phyloP scores from a whole-genome alignment of 257 asterid genomes.

The Eucommia ulmoides region DNA sequence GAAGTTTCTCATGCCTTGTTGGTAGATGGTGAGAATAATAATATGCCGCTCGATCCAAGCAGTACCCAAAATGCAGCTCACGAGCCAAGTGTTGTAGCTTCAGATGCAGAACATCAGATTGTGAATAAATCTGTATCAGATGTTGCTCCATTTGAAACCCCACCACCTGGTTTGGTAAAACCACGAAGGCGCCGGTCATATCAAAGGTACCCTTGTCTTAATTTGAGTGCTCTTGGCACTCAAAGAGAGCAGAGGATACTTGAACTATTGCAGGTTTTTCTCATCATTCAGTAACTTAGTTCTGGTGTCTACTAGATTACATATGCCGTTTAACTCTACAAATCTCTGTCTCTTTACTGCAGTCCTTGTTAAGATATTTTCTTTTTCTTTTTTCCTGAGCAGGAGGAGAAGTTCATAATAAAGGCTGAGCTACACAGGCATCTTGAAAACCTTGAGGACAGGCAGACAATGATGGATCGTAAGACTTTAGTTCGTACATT shows the following conservation, averaged over 20 bases:
- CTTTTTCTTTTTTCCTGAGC: slow-evolving; percentile 18
- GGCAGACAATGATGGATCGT: slow-evolving; percentile 51
- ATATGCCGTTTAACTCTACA: too few species aligned
- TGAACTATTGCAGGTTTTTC: slow-evolving; percentile 69
- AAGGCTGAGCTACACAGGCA: slow-evolving; percentile 73
- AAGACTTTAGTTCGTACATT: slow-evolving; percentile 66
- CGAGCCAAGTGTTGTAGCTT: slow-evolving; percentile 23
- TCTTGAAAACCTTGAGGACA: slow-evolving; percentile 63
- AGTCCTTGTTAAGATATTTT: too few species aligned
- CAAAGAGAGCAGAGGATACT: slow-evolving; percentile 79
- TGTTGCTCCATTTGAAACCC: slow-evolving; percentile 18
- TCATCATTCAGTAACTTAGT: slow-evolving; percentile 11
- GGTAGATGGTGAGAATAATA: slow-evolving; percentile 22
- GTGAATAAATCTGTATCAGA: slow-evolving; percentile 16
- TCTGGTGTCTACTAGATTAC: slow-evolving; percentile 10
- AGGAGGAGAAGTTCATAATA: slow-evolving; percentile 88
- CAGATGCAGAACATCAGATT: slow-evolving; percentile 21
- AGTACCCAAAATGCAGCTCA: slow-evolving; percentile 21
- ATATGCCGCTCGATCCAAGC: slow-evolving; percentile 23
- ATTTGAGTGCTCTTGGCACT: slow-evolving; percentile 33
- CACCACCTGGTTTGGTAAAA: slow-evolving; percentile 22
- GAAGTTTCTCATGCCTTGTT: slow-evolving; percentile 28
- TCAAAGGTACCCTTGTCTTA: slow-evolving; percentile 46
- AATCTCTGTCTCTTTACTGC: too few species aligned
- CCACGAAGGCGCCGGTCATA: slow-evolving; percentile 40